Base-by-base conservation (phyloP, 2,329 filamentous ascomycete species). In the Pseudogymnoascus destructans region DNA sequence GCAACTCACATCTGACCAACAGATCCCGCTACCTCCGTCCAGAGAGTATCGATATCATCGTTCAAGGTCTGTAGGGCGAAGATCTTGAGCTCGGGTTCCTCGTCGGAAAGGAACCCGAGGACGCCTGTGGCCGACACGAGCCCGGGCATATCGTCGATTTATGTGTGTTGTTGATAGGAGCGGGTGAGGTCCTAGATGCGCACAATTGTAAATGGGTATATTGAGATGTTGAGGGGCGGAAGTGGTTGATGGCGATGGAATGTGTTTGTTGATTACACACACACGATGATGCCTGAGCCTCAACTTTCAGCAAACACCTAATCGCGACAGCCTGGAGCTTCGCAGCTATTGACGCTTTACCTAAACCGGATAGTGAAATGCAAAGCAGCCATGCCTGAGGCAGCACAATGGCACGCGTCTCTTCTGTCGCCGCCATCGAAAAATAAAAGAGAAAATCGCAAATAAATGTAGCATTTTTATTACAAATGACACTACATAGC, bases 31-130 rank as follows among this genome's bases (percentile, higher is more conserved):
- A 98, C 91, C 74, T 98, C 93, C 62, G 91, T 95, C 93, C 93
- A 98, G 66, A 98, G 83, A 63, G 92, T 87, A 73, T 97, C 91
- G 68, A 98, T 95, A 70, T 97, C 88, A 67, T 93, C 87, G 74
- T 98, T 95, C 69, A 98, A 82, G 65, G 89, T 91, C 75, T 95
- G 88, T 65, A 98, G 79, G 64, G 93, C 93, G 71, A 96, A 98
- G 66, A 92, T 84, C 78, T 90, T 91, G 73, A 98, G 84, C 73
- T 95, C 89, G 59, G 87, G 82, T 74, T 97, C 93, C 67, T 95
- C 90, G 71, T 98, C 93, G 65, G 89, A 87, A 63, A 98, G 82
- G 73, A 96, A 96, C 75, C 90, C 92, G 70, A 98, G 82, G 60
- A 98, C 84, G 73, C 93, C 93, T 65, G 89, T 92, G 65, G 93